Base-by-base conservation (phyloP, 2,329 filamentous ascomycete species). In the Aschersonia sp. region DNA sequence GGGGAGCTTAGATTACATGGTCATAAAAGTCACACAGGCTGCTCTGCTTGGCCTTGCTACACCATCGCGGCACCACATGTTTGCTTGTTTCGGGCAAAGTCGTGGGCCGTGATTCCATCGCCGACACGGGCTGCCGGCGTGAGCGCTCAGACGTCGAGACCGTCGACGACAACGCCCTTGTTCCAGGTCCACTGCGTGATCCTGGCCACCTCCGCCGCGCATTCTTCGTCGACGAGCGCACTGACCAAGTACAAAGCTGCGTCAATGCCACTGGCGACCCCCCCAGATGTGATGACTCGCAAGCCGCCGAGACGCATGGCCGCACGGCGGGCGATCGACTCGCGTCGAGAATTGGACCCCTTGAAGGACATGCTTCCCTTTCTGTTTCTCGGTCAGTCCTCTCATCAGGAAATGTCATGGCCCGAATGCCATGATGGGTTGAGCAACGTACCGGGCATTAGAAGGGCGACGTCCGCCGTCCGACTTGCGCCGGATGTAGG, bases 341-440 rank as follows among this genome's bases (percentile, higher is more conserved):
- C 87, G 58, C 84, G 81, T 49, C 85, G 81, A 44, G 70, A 71
- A 62, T 83, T 83, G 55, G 80, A 83, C 59, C 81, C 77, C 66
- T 84, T 85, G 70, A 82, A 84, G 44, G 84, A 86, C 66, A 88
- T 84, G 63, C 84, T 88, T 57, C 87, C 87, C 75, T 92, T 92
- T 58, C 84, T 81, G 54, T 49, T 57, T 43, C 10, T 8, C 30
- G 5, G 22, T 43, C 30, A 41, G 40, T 22, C n/a, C 35, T 22
- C 22, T 22, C 22, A 22, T 22, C 22, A 22, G 22, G 35, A 8
- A 5, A 8, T 37, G 35, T 8, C 8, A 41, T 11, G 40, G 9
- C 40, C 14, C n/a, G 7, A 7, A n/a, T 3, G 40, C 14, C n/a
- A 41, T 4, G 10, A 4, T 3, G 11, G n/a, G 10, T 7, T 7